Evolutionary conservation across 345 rosid genomes (phyloP), one percentile per base, ranked within the genome.

Genomic region (Kernera saxatilis): DNA sequence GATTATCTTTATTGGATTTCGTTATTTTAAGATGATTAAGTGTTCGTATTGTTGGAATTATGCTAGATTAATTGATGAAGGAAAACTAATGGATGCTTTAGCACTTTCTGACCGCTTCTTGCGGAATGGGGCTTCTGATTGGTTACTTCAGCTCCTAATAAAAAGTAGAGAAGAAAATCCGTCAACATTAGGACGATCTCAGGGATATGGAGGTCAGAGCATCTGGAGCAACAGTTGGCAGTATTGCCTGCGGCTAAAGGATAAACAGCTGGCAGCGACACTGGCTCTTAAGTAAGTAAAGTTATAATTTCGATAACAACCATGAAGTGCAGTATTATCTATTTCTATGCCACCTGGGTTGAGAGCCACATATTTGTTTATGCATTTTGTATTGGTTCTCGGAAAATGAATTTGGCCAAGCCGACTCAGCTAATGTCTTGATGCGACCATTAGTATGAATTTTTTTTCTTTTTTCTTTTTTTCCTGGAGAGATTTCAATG

Each of bases 61-160:
- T 58, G 22, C 35, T 82, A 93, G 98, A 77, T 84, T 93, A 79
- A 84, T 91, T 52, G 87, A 82, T 75, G 94, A 91, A 83, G 96
- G 96, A 62, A 91, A 93, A 74, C 77, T 91, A 46, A 83, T 82
- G 88, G 98, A 93, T 84, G 98, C 98, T 53, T 89, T 91, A 74
- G 98, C 97, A 77, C 91, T 91, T 75, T 93, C 97, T 17, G 98
- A 93, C 78, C 98, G 97, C 40, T 93, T 91, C 81, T 79, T 93
- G 71, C 86, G 86, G 37, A 85, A 84, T 82, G 98, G 98, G 59
- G 88, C 97, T 70, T 89, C 98, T 43, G 97, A 93, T 80, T 79
- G 45, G 65, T 85, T 93, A 65, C 98, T 93, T 74, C 90, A 87
- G 80, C 83, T 91, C 60, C 87, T 93, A 50, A 86, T 93, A 67